A percentile compares a stretch with the other conserved stretches of the same genome.
phyloP scores from a whole-genome alignment of 176 grass and related monocot genomes.

The Carex kokanica region DNA sequence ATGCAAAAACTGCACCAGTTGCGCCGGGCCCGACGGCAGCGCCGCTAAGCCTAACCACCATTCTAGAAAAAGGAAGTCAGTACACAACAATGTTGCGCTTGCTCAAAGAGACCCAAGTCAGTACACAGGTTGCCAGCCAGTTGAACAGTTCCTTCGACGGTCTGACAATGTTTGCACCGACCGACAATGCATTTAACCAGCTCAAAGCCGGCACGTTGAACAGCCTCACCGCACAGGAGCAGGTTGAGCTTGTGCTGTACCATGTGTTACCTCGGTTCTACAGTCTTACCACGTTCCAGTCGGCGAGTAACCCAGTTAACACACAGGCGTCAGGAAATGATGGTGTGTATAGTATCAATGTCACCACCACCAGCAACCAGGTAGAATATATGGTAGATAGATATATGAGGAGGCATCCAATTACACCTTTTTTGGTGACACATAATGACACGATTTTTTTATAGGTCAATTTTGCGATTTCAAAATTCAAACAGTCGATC shows the following conservation, averaged over 20 bases:
- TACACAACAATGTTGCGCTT: constrained; percentile 67
- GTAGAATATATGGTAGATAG: not conserved
- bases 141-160: constrained; percentile 71
- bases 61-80: constrained; percentile 69
- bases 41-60: constrained; percentile 55
- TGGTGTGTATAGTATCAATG: constrained; percentile 62
- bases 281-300: constrained; percentile 52
- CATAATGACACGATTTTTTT: too few relatives aligned
- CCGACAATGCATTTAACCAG: constrained; percentile 82
- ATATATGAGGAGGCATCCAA: too few relatives aligned
- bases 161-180: constrained; percentile 80
- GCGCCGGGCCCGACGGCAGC: constrained; percentile 26
- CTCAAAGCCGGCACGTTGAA: constrained; percentile 90
- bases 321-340: constrained; percentile 69
- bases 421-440: too few relatives aligned
- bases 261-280: constrained; percentile 72
- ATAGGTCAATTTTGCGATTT: too few relatives aligned
- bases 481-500: too few relatives aligned
- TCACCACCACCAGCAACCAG: constrained; percentile 44
- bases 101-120: constrained; percentile 69
- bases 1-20: constrained; percentile 16
- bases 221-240: constrained; percentile 58
- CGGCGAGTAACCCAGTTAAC: constrained; percentile 82
- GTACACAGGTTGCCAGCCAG: constrained; percentile 73
- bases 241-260: constrained; percentile 78